A percentile compares a stretch with the other conserved stretches of the same genome.
Conservation (phyloP, 495 filamentous ascomycete species). For the Neurospora pannonica region DNA sequence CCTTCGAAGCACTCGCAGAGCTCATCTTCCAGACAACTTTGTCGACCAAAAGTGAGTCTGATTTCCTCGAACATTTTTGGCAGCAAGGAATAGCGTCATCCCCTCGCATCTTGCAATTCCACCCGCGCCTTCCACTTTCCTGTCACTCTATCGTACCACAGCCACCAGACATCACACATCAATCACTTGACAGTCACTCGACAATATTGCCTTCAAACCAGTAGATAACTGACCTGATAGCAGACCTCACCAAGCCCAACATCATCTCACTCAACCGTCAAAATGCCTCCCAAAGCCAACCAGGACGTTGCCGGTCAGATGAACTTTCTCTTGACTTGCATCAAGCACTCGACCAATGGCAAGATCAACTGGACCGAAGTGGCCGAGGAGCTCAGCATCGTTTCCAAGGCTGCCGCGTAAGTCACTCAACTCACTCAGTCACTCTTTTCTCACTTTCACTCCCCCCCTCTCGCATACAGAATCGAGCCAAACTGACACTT, state of each 20-base stretch:
- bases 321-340: slow-evolving; percentile 55
- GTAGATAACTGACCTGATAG: background rate
- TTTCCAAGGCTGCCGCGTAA: slow-evolving; percentile 59
- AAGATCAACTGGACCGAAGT: slow-evolving; percentile 54
- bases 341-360: slow-evolving; percentile 46
- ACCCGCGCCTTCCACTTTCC: background rate
- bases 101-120: background rate
- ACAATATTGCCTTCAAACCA: background rate
- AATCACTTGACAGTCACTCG: background rate
- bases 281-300: slow-evolving; percentile 38
- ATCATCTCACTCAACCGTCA: slow-evolving; percentile 8
- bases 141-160: background rate
- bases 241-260: background rate
- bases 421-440: slow-evolving; percentile 21
- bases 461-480: background rate
- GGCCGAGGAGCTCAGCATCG: slow-evolving; percentile 52
- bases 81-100: background rate
- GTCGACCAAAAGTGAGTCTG: background rate
- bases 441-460: background rate
- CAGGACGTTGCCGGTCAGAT: slow-evolving; percentile 41
- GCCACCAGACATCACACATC: background rate
- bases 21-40: background rate
- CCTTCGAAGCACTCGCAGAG: background rate
- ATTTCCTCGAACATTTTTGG: background rate
- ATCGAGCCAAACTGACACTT: background rate